A percentile compares a stretch with the other conserved stretches of the same genome.
These are phyloP conservation scores for Kluyveromyces marxianus DNA, from an alignment of 1,139 yeast species.

Conservation along the genomic window DNA sequence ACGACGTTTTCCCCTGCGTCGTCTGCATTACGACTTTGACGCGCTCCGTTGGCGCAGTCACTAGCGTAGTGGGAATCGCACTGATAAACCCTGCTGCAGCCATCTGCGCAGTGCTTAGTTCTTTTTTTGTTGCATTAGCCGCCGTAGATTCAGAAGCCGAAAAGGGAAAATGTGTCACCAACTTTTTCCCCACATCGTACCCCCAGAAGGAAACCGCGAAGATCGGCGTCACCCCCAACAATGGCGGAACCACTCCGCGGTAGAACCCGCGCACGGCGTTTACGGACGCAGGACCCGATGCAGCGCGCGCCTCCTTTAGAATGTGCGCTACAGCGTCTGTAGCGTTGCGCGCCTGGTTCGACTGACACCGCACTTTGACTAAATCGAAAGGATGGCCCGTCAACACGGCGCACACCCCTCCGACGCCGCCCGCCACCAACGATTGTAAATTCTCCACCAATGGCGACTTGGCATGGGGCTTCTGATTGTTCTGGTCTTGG, in stretches of 20 bases:
- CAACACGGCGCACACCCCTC: constrained; percentile 76
- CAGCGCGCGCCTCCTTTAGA: constrained; percentile 43
- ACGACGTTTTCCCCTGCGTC: constrained; percentile 37
- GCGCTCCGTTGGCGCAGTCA: constrained; percentile 96
- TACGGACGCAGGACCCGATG: not conserved
- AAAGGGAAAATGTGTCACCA: constrained; percentile 39
- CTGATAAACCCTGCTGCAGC: constrained; percentile 94
- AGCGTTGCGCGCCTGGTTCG: constrained; percentile 45
- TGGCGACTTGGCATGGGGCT: not conserved
- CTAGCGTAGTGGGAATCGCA: constrained; percentile 89
- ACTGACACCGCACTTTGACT: constrained; percentile 85
- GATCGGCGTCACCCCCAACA: constrained; percentile 95
- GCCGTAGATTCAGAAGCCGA: constrained; percentile 1
- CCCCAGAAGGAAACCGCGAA: constrained; percentile 99
- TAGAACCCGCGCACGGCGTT: constrained; percentile 52
- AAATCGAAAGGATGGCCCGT: constrained; percentile 97
- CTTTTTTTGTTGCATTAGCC: constrained; percentile 26
- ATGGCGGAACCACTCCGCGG: constrained; percentile 83
- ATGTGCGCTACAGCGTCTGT: constrained; percentile 63
- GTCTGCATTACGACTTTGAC: constrained; percentile 91
- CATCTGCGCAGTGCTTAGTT: constrained; percentile 58
- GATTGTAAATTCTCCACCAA: constrained; percentile 50
- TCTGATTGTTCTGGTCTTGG: not conserved
- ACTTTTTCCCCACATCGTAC: constrained; percentile 81
- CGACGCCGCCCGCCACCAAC: constrained; percentile 84